Evolutionary conservation across 441 rosid species (phyloP).

Genomic region (Macaranga tanarius): DNA sequence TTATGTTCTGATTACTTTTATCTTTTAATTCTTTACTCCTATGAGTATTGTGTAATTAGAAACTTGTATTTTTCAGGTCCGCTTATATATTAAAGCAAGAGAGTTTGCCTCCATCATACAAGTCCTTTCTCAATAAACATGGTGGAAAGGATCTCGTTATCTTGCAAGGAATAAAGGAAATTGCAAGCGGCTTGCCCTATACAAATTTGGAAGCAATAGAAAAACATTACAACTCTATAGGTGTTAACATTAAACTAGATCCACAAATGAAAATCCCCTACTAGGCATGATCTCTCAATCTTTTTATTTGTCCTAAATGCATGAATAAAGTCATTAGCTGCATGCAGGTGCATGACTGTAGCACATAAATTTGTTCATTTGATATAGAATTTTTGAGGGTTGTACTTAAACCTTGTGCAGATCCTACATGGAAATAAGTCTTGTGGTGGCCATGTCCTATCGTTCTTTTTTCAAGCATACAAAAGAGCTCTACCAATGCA

Average conservation of each 20-base stretch:
- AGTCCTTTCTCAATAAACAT: constrained; percentile 83
- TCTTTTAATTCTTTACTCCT: neutral
- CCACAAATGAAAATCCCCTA: constrained; percentile 84
- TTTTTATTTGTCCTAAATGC: neutral
- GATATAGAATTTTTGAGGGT: neutral
- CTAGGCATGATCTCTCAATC: constrained; percentile 47
- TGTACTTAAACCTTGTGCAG: constrained; percentile 46
- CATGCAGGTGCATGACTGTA: neutral
- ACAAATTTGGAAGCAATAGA: constrained; percentile 63
- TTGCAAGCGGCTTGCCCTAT: constrained; percentile 62
- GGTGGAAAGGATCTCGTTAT: constrained; percentile 74
- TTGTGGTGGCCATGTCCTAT: constrained; percentile 54
- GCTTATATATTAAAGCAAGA: constrained; percentile 88
- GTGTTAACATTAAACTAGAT: constrained; percentile 72
- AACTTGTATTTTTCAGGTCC: constrained; percentile 54
- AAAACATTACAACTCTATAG: constrained; percentile 63
- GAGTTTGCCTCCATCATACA: constrained; percentile 84
- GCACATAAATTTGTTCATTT: neutral
- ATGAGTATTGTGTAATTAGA: constrained; percentile 11
- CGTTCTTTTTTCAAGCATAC: constrained; percentile 77
- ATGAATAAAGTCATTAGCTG: too few species aligned
- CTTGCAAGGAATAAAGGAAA: constrained; percentile 73
- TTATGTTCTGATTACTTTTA: constrained; percentile 5
- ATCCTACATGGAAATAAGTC: constrained; percentile 83
- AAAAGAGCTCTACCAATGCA: constrained; percentile 86